phyloP scores from a whole-genome alignment of 2,329 filamentous ascomycete species.

The Aspergillus spinulosporus region DNA sequence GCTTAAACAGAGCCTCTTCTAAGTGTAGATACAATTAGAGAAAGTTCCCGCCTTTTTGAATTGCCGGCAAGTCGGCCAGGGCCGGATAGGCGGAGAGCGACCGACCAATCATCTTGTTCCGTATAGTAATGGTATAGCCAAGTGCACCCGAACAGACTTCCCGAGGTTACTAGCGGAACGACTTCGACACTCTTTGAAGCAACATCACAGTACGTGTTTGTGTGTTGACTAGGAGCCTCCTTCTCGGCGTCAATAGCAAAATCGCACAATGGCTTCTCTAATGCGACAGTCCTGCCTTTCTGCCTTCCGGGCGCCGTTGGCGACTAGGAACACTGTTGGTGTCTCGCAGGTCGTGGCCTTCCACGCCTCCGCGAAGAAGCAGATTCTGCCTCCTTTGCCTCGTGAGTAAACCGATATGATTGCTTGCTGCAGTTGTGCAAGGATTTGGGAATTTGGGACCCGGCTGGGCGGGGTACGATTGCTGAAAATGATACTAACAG shows the following conservation, averaged over 20 bases:
- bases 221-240: conserved; percentile 14
- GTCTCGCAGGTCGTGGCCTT: conserved; percentile 70
- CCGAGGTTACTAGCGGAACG: conserved; percentile 36
- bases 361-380: conserved; percentile 75
- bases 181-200: conserved; percentile 28
- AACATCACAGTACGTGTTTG: conserved; percentile 4
- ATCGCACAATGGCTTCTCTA: conserved; percentile 43
- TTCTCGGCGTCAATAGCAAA: conserved; percentile 18
- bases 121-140: conserved; percentile 3
- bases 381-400: conserved; percentile 78
- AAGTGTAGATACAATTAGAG: too few relatives aligned
- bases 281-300: conserved; percentile 41
- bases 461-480: conserved; percentile 2
- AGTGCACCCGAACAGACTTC: conserved; percentile 39
- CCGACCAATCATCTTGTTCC: conserved; percentile 35
- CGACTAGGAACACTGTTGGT: conserved; percentile 35
- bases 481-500: conserved; percentile 45
- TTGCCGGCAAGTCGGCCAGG: conserved; percentile 36
- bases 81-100: conserved; percentile 39
- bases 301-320: conserved; percentile 36
- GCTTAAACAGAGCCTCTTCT: too few relatives aligned
- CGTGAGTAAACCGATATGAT: conserved; percentile 59
- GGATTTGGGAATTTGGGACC: not conserved
- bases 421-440: not conserved
- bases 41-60: not conserved